A percentile compares a stretch with the other conserved stretches of the same genome.
phyloP scores from a whole-genome alignment of 257 asterid genomes.

The Thymus quinquecostatus region DNA sequence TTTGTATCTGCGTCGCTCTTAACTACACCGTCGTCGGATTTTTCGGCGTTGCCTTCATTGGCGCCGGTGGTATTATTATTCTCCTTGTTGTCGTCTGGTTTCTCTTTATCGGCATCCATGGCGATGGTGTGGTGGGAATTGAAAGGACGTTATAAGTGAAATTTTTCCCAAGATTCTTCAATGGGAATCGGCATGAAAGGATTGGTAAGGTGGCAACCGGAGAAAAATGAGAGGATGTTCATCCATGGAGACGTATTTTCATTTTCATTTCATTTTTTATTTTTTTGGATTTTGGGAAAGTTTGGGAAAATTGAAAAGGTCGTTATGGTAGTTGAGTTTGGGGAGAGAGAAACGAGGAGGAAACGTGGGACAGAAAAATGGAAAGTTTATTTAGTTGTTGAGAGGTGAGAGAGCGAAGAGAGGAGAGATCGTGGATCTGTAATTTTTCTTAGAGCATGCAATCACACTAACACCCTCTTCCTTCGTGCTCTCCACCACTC shows the following conservation, averaged over 20 bases:
- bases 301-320: conserved; percentile 26
- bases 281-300: neutral
- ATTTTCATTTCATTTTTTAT: neutral
- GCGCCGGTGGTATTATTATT: neutral
- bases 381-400: neutral
- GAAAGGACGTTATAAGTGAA: neutral
- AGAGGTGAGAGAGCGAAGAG: conserved; percentile 26
- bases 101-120: conserved; percentile 61
- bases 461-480: conserved; percentile 4
- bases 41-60: conserved; percentile 4
- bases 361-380: conserved; percentile 11
- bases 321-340: conserved; percentile 31
- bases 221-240: neutral
- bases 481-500: conserved; percentile 30
- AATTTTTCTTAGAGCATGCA: neutral
- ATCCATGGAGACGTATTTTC: conserved; percentile 15
- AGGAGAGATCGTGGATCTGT: conserved; percentile 37
- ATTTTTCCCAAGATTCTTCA: neutral
- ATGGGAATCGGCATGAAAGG: conserved; percentile 15
- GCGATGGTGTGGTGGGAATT: neutral
- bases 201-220: neutral
- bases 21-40: neutral
- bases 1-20: too few species aligned
- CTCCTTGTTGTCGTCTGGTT: conserved; percentile 24
- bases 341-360: conserved; percentile 23